A percentile compares a stretch with the other conserved stretches of the same genome.
These are phyloP conservation scores for Xylaria hypoxylon DNA, from an alignment of 2,329 filamentous ascomycete species.

Conservation along the genomic window DNA sequence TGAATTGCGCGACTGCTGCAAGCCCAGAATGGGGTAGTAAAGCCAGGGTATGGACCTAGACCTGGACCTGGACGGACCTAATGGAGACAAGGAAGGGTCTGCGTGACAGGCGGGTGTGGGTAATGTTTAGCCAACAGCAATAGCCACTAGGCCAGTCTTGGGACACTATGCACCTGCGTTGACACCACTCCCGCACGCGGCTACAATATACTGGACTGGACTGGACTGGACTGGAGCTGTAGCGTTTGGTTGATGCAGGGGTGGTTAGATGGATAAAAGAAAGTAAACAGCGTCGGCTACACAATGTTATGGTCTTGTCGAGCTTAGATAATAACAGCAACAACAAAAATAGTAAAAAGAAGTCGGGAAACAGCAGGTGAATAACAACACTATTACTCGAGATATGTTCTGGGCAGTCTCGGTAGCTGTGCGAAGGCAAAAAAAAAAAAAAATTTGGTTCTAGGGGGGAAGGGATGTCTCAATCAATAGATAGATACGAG, in stretches of 20 bases:
- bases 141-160: constrained; percentile 12
- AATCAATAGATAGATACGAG: constrained; percentile 28
- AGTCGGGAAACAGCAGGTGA: background rate
- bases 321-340: background rate
- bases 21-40: constrained; percentile 13
- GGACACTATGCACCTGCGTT: constrained; percentile 35
- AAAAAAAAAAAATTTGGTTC: background rate
- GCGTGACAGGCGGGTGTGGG: constrained; percentile 28
- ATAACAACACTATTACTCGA: background rate
- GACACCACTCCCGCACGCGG: constrained; percentile 29
- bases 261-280: background rate
- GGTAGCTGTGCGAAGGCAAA: background rate
- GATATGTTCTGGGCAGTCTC: background rate
- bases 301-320: background rate
- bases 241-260: constrained; percentile 23
- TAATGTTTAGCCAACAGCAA: constrained; percentile 21
- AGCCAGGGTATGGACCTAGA: constrained; percentile 21
- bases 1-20: constrained; percentile 19
- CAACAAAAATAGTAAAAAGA: background rate
- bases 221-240: background rate
- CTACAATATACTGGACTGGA: constrained; percentile 23
- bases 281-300: background rate
- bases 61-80: constrained; percentile 12
- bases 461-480: constrained; percentile 9
- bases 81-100: constrained; percentile 22